Evolutionary conservation across 2,329 filamentous ascomycete species (phyloP).

Genomic region (Helotiales sp.): DNA sequence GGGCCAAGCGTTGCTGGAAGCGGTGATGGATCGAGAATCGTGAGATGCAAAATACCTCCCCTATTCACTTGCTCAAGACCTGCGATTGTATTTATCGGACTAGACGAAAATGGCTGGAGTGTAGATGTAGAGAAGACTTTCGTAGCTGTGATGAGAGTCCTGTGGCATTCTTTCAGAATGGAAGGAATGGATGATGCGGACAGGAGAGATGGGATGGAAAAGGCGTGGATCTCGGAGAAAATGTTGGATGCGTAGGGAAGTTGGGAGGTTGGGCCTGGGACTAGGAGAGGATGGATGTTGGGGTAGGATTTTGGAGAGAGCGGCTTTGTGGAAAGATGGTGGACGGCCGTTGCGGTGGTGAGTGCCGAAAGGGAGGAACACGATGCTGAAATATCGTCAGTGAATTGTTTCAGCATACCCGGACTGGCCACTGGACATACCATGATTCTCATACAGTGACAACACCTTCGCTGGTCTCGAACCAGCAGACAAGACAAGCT

Average conservation of each 20-base stretch:
- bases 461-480: constrained; percentile 31
- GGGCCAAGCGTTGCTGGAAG: constrained; percentile 60
- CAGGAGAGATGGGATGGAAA: constrained; percentile 61
- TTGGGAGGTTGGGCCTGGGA: constrained; percentile 45
- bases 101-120: background rate
- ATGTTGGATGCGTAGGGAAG: constrained; percentile 44
- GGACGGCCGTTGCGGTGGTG: constrained; percentile 47
- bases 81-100: background rate
- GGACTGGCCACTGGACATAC: constrained; percentile 23
- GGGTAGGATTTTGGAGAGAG: constrained; percentile 45
- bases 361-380: constrained; percentile 42
- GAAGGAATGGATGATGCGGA: constrained; percentile 60
- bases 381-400: constrained; percentile 31
- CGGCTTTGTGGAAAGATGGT: constrained; percentile 48
- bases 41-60: constrained; percentile 62
- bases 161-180: constrained; percentile 61
- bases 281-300: constrained; percentile 43
- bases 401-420: background rate
- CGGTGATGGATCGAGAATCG: constrained; percentile 67
- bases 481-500: constrained; percentile 40
- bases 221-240: constrained; percentile 57
- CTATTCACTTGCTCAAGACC: background rate
- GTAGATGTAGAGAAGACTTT: background rate
- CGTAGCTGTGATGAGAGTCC: constrained; percentile 52
- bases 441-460: constrained; percentile 42